Percentiles rank a stretch among this genome's conserved stretches.
phyloP scores from a whole-genome alignment of 2,329 filamentous ascomycete species.

The Dendrostoma leiphaemia region DNA sequence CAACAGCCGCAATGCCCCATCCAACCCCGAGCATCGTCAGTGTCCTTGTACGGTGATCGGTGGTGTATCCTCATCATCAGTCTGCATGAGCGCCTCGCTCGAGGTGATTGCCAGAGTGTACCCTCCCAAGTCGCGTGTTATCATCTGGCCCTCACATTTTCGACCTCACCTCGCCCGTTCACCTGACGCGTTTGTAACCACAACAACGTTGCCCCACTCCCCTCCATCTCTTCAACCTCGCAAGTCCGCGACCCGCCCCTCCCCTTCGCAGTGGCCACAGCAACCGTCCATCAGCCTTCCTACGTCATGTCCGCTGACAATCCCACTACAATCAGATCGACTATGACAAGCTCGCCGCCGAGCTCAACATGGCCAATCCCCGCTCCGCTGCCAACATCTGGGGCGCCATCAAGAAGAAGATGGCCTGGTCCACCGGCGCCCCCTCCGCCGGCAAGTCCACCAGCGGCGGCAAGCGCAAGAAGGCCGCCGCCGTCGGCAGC shows the following conservation, averaged over 20 bases:
- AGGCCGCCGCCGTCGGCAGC: not conserved
- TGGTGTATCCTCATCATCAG: no score
- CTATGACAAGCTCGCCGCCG: slow-evolving; percentile 58
- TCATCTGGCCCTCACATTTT: not conserved
- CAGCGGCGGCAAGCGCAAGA: slow-evolving; percentile 17
- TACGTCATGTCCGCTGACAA: not conserved
- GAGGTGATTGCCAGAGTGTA: no score
- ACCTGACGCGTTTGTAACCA: not conserved
- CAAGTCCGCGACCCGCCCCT: not conserved
- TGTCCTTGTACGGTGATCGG: no score
- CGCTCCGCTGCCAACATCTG: slow-evolving; percentile 18
- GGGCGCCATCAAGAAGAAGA: slow-evolving; percentile 19
- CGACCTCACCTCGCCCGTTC: not conserved
- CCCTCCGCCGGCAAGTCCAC: not conserved
- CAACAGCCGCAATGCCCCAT: not conserved
- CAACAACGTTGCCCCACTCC: not conserved
- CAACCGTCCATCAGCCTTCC: no score
- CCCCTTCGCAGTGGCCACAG: no score
- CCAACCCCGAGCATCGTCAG: no score
- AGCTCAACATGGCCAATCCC: slow-evolving; percentile 30
- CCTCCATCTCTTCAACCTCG: not conserved
- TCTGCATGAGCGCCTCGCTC: not conserved
- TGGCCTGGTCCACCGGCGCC: slow-evolving; percentile 2
- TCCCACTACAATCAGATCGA: slow-evolving; percentile 4
- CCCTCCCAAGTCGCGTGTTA: not conserved